Base-by-base conservation (phyloP, 73 alveolate species). In the Blepharisma japonicum region DNA sequence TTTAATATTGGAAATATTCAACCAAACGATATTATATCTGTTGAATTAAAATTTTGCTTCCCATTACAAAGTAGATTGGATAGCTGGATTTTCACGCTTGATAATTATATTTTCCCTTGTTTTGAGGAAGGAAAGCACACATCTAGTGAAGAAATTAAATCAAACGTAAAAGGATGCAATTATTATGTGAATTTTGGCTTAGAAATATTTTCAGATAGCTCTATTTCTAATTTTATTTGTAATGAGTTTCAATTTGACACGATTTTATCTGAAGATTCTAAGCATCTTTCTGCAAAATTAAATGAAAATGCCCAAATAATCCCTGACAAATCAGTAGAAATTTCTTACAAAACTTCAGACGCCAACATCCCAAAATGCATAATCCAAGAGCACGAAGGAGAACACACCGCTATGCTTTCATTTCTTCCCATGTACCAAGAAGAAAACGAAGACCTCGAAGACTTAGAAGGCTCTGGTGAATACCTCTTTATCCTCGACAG, bases 401-500 rank as follows among this genome's bases (percentile, higher is more conserved):
- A 61, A 61, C 3, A 27, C 4, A 11, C 11, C 0, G 42, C 18
- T 2, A 61, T 61, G 49, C n/a, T 27, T 11, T 8, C 55, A 18
- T 61, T 20, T 27, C 18, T 61, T 23, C 49, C 77, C 4, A 32
- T 32, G 3, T 61, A 11, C 21, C 39, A 23, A 8, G 39, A 20
- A 11, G 11, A n/a, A 11, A n/a, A 11, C 4, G 21, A 61, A 4
- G n/a, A 11, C 21, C 21, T 51, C 14, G 77, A 23, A 11, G 49
- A 61, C n/a, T 3, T 21, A n/a, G 77, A 61, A 61, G 77, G 77
- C 50, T 11, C 14, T 47, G 92, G 92, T 9, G 92, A 81, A 49
- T 92, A 81, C 77, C 68, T 92, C 39, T 90, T 92, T 78, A 54
- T 92, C 39, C 53, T 92, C 9, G 98, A 92, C 77, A 81, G 95